A percentile compares a stretch with the other conserved stretches of the same genome.
Evolutionary conservation across 1,139 yeast species (phyloP).

Genomic region (Pichia sp.): DNA sequence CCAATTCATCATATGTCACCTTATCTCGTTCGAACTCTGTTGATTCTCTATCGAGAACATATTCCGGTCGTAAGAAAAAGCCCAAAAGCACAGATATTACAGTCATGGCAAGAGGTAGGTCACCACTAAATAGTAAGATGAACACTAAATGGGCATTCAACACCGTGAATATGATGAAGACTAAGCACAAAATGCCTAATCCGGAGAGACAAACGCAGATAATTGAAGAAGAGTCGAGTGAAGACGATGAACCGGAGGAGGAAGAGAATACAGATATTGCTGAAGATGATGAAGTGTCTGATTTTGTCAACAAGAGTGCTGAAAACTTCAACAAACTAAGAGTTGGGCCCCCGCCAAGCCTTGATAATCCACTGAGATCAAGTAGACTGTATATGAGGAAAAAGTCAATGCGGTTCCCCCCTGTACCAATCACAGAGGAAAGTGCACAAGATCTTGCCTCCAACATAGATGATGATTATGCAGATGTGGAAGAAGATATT

Average conservation of each 20-base stretch:
- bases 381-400: slow-evolving; percentile 6
- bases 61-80: slow-evolving; percentile 14
- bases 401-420: slow-evolving; percentile 9
- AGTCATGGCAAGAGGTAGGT: slow-evolving; percentile 33
- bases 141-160: slow-evolving; percentile 25
- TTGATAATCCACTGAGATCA: background rate
- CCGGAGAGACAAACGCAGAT: slow-evolving; percentile 20
- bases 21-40: slow-evolving; percentile 26
- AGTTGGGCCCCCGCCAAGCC: background rate
- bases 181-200: slow-evolving; percentile 25
- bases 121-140: slow-evolving; percentile 27
- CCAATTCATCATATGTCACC: slow-evolving; percentile 26
- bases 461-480: slow-evolving; percentile 10
- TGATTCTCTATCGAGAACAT: slow-evolving; percentile 23
- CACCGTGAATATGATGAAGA: slow-evolving; percentile 10
- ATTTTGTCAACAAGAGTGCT: background rate
- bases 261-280: slow-evolving; percentile 5
- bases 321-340: slow-evolving; percentile 1
- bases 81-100: slow-evolving; percentile 18
- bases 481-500: slow-evolving; percentile 11
- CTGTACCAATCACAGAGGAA: slow-evolving; percentile 10
- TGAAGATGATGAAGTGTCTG: background rate
- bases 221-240: slow-evolving; percentile 28
- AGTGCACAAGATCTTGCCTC: slow-evolving; percentile 7
- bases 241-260: slow-evolving; percentile 12